Evolutionary conservation across 345 rosid genomes (phyloP).

Genomic region (Heritiera littoralis): DNA sequence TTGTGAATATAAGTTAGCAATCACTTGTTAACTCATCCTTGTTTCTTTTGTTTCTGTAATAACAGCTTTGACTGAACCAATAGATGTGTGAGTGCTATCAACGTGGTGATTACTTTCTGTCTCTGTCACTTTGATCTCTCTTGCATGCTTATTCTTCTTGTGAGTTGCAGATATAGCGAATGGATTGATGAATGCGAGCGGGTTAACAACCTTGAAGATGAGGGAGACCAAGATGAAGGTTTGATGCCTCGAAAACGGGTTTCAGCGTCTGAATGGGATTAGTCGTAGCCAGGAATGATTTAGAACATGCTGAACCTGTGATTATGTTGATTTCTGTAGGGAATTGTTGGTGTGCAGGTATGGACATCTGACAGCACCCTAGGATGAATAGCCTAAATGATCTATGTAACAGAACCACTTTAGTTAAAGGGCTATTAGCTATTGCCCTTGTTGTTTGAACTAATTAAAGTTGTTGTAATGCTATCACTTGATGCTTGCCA

Average conservation of each 20-base stretch:
- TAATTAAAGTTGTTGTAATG: background rate
- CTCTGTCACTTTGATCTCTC: background rate
- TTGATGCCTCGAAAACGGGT: slow-evolving; percentile 15
- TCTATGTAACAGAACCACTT: background rate
- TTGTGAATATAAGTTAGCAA: background rate
- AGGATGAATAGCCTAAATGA: background rate
- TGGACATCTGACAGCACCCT: background rate
- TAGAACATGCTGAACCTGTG: background rate
- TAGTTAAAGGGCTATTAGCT: background rate
- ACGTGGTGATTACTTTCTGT: background rate
- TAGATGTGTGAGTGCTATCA: slow-evolving; percentile 72
- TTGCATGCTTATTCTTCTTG: background rate
- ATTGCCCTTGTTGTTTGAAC: background rate
- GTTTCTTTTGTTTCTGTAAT: slow-evolving; percentile 27
- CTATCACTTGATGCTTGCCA: background rate
- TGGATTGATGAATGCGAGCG: slow-evolving; percentile 98
- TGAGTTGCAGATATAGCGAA: slow-evolving; percentile 70
- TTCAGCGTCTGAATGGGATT: slow-evolving; percentile 11
- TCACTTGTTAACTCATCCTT: background rate
- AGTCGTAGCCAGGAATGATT: slow-evolving; percentile 1
- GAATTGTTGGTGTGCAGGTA: background rate
- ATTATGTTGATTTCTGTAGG: background rate
- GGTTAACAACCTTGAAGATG: slow-evolving; percentile 66
- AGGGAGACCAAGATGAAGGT: slow-evolving; percentile 32
- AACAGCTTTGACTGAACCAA: slow-evolving; percentile 86